Conservation (phyloP, 495 filamentous ascomycete species). For the Talaromyces thailandensis region DNA sequence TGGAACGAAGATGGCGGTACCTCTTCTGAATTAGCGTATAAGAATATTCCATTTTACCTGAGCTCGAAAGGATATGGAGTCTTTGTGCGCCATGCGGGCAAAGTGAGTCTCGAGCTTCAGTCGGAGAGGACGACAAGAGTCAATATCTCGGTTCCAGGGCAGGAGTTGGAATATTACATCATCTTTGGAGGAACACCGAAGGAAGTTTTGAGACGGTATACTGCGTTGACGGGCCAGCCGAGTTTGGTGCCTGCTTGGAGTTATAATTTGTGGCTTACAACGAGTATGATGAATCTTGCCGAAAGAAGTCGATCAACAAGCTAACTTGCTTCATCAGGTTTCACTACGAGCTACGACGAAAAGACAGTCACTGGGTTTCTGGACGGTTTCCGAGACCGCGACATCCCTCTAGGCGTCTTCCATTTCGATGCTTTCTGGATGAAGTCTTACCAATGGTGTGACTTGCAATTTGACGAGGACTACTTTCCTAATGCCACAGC, state of each 20-base stretch:
- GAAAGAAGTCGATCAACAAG: neutral
- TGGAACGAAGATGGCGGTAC: conserved; percentile 71
- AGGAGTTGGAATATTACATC: conserved; percentile 52
- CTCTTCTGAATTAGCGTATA: conserved; percentile 61
- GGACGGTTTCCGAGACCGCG: conserved; percentile 55
- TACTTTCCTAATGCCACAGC: conserved; percentile 61
- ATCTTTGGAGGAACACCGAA: conserved; percentile 61
- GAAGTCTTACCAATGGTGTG: conserved; percentile 61
- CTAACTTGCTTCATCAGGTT: conserved; percentile 17
- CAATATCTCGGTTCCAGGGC: conserved; percentile 53
- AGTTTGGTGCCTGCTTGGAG: conserved; percentile 57
- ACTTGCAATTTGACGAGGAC: conserved; percentile 59
- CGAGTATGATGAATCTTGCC: conserved; percentile 16
- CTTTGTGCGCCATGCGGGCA: conserved; percentile 55
- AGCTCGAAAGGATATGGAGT: conserved; percentile 61
- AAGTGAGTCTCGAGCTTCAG: conserved; percentile 56
- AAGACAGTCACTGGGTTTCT: conserved; percentile 57
- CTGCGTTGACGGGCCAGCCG: conserved; percentile 50
- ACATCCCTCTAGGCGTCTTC: conserved; percentile 60
- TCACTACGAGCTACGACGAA: conserved; percentile 65
- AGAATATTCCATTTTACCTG: conserved; percentile 65
- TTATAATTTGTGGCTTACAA: conserved; percentile 64
- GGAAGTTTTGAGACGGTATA: conserved; percentile 56
- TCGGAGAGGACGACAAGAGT: conserved; percentile 57
- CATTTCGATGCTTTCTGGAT: conserved; percentile 67